These are phyloP conservation scores for Apiotrichum sp. DNA, from an alignment of 1,284 basidiomycete genomes.

Conservation along the genomic window DNA sequence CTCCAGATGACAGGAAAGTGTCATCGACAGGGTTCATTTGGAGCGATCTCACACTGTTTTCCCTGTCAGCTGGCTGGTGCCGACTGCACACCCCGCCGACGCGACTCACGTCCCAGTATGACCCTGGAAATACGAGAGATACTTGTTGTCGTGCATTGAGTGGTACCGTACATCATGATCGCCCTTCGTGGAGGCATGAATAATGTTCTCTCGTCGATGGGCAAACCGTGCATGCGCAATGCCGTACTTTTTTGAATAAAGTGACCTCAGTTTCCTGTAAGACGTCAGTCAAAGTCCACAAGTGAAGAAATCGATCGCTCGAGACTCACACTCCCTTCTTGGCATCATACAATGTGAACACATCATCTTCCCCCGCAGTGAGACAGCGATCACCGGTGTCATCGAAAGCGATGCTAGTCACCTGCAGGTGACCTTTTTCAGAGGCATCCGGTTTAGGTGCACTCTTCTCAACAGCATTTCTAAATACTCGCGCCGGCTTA, in stretches of 20 bases:
- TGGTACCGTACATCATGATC: conserved; percentile 87
- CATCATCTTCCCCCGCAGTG: conserved; percentile 89
- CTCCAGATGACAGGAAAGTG: conserved; percentile 87
- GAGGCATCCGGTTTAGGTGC: conserved; percentile 40
- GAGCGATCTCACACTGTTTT: conserved; percentile 67
- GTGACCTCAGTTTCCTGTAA: conserved; percentile 63
- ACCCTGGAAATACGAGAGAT: conserved; percentile 89
- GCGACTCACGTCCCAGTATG: conserved; percentile 63
- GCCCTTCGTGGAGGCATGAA: conserved; percentile 91
- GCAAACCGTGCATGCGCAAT: conserved; percentile 90
- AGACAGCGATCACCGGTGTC: conserved; percentile 79
- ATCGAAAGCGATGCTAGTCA: conserved; percentile 85
- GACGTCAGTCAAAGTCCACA: not conserved
- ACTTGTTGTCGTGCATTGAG: conserved; percentile 91
- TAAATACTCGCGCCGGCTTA: conserved; percentile 77
- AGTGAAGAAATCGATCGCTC: no score
- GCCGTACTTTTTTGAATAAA: conserved; percentile 94
- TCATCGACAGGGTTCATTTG: conserved; percentile 91
- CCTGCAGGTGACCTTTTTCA: conserved; percentile 31
- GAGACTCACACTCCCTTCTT: conserved; percentile 82
- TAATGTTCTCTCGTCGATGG: conserved; percentile 74
- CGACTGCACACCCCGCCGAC: no score
- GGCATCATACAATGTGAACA: conserved; percentile 80
- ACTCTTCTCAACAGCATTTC: conserved; percentile 61
- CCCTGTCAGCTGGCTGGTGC: not conserved